Base-by-base conservation (phyloP, 257 asterid species). In the Plantago major region DNA sequence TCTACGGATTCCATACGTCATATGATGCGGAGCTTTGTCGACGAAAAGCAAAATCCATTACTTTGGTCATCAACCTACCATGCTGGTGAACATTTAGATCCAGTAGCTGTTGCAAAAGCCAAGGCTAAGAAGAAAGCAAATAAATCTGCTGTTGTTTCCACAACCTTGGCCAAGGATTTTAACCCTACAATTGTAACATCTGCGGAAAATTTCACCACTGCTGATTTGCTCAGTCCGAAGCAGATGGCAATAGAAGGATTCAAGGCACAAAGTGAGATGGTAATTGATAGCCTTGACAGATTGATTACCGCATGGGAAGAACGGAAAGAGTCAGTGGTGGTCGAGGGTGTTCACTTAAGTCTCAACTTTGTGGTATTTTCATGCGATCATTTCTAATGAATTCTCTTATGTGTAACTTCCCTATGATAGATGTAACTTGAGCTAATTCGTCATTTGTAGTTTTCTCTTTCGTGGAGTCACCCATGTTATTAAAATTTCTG, bases 201-300 rank as follows among this genome's bases (percentile, higher is more conserved):
- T 11, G 83, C 76, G 60, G 90, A 83, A 40, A 77, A 56, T 65
- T 55, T 83, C 40, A 71, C 76, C 68, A 22, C 76, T 10, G 56
- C 60, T 59, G 94, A 85, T 55, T 61, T 85, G 74, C 74, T 90
- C 66, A 80, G 96, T 71, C 74, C 86, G 53, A 93, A 86, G 70
- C 95, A 82, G 82, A 89, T 93, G 99, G 99, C 97, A 54, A 67
- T 93, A 62, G 97, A 87, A 84, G 99, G 99, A 68, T 93, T 73
- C 69, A 93, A 89, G 76, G 99, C 99, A 63, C 99, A 93, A 74
- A 93, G 99, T 65, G 99, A 93, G 81, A 93, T 93, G 99, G 97
- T 93, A 42, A 93, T 90, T 65, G 99, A 93, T 58, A 93, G 99
- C 80, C 99, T 93, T 48, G 97, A 93, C 67, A 85, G 97, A 42